Evolutionary conservation across 2,329 filamentous ascomycete genomes (phyloP).

Genomic region (Cryphonectria nitschkei): DNA sequence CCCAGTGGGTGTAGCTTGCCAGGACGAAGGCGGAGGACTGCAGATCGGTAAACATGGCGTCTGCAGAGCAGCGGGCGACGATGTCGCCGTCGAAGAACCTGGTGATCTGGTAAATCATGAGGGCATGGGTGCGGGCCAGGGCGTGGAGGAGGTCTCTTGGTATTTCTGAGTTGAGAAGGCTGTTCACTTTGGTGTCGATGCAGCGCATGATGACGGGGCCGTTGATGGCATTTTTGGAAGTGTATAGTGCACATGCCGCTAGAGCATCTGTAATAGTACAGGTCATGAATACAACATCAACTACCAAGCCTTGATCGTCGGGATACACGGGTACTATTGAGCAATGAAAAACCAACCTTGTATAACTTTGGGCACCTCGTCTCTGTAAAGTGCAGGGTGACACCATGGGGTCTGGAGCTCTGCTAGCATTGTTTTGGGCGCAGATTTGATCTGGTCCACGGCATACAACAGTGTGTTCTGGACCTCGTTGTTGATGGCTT

Average conservation of each 20-base stretch:
- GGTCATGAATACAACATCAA: background rate
- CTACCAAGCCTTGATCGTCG: no score
- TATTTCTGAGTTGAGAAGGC: conserved; percentile 44
- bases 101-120: conserved; percentile 51
- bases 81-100: conserved; percentile 50
- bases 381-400: conserved; percentile 54
- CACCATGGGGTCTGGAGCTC: conserved; percentile 57
- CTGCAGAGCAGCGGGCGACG: conserved; percentile 38
- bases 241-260: conserved; percentile 56
- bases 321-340: background rate
- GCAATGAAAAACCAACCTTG: conserved; percentile 43
- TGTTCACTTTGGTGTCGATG: conserved; percentile 49
- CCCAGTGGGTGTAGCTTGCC: conserved; percentile 39
- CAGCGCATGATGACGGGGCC: conserved; percentile 51
- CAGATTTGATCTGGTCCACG: conserved; percentile 56
- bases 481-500: conserved; percentile 14
- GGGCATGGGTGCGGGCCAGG: conserved; percentile 46
- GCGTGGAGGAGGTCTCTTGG: conserved; percentile 37
- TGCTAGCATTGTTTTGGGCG: conserved; percentile 51
- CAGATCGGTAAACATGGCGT: conserved; percentile 37
- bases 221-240: conserved; percentile 53
- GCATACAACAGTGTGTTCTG: conserved; percentile 24
- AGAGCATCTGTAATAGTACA: conserved; percentile 47
- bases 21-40: conserved; percentile 41
- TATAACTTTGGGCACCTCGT: conserved; percentile 54